Conservation (phyloP, 805 yeast genomes). For the Suhomyces sp. region DNA sequence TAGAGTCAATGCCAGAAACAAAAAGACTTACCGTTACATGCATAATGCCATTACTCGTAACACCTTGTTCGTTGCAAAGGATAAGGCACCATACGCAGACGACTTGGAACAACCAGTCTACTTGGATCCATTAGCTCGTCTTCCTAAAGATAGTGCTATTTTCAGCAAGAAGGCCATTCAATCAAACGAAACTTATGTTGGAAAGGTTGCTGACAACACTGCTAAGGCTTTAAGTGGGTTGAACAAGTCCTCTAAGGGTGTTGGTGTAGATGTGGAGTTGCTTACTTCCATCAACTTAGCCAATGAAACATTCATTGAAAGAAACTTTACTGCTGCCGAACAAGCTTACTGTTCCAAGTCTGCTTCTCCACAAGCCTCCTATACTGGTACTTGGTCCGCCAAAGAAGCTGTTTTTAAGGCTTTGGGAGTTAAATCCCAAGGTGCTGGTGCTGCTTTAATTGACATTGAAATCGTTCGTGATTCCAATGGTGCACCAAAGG, state of each 20-base stretch:
- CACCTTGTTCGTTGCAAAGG: slow-evolving; percentile 90
- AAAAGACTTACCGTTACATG: slow-evolving; percentile 89
- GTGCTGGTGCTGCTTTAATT: slow-evolving; percentile 91
- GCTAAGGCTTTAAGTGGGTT: slow-evolving; percentile 60
- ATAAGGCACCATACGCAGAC: slow-evolving; percentile 86
- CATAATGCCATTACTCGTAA: slow-evolving; percentile 92
- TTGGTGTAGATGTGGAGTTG: slow-evolving; percentile 97
- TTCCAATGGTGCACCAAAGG: slow-evolving; percentile 78
- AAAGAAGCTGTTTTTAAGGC: slow-evolving; percentile 99
- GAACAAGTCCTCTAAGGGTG: slow-evolving; percentile 62
- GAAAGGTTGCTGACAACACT: slow-evolving; percentile 53
- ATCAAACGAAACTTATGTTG: slow-evolving; percentile 41
- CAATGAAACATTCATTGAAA: slow-evolving; percentile 87
- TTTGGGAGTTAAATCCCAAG: slow-evolving; percentile 81
- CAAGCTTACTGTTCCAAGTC: slow-evolving; percentile 73
- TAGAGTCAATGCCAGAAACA: slow-evolving; percentile 79
- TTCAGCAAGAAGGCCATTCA: slow-evolving; percentile 56
- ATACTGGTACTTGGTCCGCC: slow-evolving; percentile 98
- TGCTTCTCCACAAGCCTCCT: slow-evolving; percentile 81
- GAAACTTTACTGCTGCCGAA: slow-evolving; percentile 87
- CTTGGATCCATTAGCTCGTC: slow-evolving; percentile 93
- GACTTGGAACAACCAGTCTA: slow-evolving; percentile 88
- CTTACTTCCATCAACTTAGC: slow-evolving; percentile 75
- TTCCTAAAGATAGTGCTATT: slow-evolving; percentile 42
- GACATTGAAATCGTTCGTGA: slow-evolving; percentile 86